Base-by-base conservation (phyloP, 2,329 filamentous ascomycete species). In the Escovopsis sp. region DNA sequence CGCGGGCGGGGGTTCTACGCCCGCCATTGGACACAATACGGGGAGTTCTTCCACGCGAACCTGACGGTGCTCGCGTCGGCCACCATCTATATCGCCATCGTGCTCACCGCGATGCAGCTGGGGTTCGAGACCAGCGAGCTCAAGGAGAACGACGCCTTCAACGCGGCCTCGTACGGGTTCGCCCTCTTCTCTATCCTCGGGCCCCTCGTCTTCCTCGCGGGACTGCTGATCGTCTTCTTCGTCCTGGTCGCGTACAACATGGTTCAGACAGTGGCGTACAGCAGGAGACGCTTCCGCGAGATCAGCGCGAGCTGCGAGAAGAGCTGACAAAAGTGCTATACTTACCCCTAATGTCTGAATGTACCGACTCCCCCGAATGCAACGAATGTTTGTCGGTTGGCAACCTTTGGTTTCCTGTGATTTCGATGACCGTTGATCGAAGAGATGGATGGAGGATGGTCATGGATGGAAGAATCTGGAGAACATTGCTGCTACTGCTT, bases 31-130 rank as follows among this genome's bases (percentile, higher is more conserved):
- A 19, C 27, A 12, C 33, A 26, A 3, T 15, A 23, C 35, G 15
- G 28, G 13, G 31, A n/a, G 4, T 26, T 37, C 18, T 31, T 37
- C 18, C 14, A 15, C 8, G 48, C 59, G 28, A 62, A 65, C 40
- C 55, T 65, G 19, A 48, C 48, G 16, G 56, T 48, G 50, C 41
- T 68, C 2, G 46, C 58, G 1, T 46, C 54, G 13, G 41, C 53
- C 4, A 53, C 58, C 6, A 55, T 55, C 2, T 65, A 62, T 39
- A 43, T 65, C 17, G 56, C 55, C 27, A 43, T 66, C 13, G 49
- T 64, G 9, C 47, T 68, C 21, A 58, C 58, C 5, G 62, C 63
- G 0, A 62, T 68, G 58, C 62, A 68, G 46, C 58, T 64, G 7
- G 60, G 58, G 1, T 41, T 64, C 7, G 48, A 51, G 1, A 60